These are phyloP conservation scores for Exophiala dermatitidis DNA, from an alignment of 2,329 filamentous ascomycete genomes.

Conservation along the genomic window DNA sequence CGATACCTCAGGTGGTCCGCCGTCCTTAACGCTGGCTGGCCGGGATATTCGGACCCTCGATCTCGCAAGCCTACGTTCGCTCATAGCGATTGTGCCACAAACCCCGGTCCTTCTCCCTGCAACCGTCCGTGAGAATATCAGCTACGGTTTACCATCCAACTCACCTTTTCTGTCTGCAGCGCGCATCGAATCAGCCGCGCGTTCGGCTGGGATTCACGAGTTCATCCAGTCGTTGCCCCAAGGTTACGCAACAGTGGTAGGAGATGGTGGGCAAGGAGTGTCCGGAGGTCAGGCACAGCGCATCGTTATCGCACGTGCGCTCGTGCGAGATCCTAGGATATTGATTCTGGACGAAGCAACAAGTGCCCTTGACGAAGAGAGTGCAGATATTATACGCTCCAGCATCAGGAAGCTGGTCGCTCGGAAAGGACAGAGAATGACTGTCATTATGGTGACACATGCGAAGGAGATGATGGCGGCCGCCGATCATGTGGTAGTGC, in stretches of 20 bases:
- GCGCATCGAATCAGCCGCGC: slow-evolving; percentile 47
- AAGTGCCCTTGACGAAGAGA: slow-evolving; percentile 65
- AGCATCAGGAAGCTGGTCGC: slow-evolving; percentile 43
- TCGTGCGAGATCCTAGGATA: slow-evolving; percentile 63
- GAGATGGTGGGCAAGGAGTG: slow-evolving; percentile 59
- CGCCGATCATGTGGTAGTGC: slow-evolving; percentile 64
- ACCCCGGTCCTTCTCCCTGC: slow-evolving; percentile 53
- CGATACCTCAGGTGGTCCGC: slow-evolving; percentile 15
- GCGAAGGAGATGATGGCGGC: slow-evolving; percentile 77
- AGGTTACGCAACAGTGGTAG: slow-evolving; percentile 66
- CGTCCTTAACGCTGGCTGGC: slow-evolving; percentile 50
- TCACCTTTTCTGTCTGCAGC: slow-evolving; percentile 44
- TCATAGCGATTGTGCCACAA: slow-evolving; percentile 56
- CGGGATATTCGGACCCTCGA: slow-evolving; percentile 54
- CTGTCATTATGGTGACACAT: slow-evolving; percentile 77
- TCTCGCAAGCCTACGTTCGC: slow-evolving; percentile 52
- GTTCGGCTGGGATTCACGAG: slow-evolving; percentile 59
- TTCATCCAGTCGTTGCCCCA: slow-evolving; percentile 66
- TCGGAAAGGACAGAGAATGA: slow-evolving; percentile 43
- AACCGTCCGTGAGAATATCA: slow-evolving; percentile 51
- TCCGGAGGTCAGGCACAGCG: slow-evolving; percentile 80
- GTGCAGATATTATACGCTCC: slow-evolving; percentile 56
- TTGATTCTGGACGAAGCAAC: slow-evolving; percentile 85
- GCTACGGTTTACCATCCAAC: slow-evolving; percentile 60
- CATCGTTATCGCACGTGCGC: slow-evolving; percentile 70